Conservation (phyloP, 2,329 filamentous ascomycete species). For the Phialophora chinensis region DNA sequence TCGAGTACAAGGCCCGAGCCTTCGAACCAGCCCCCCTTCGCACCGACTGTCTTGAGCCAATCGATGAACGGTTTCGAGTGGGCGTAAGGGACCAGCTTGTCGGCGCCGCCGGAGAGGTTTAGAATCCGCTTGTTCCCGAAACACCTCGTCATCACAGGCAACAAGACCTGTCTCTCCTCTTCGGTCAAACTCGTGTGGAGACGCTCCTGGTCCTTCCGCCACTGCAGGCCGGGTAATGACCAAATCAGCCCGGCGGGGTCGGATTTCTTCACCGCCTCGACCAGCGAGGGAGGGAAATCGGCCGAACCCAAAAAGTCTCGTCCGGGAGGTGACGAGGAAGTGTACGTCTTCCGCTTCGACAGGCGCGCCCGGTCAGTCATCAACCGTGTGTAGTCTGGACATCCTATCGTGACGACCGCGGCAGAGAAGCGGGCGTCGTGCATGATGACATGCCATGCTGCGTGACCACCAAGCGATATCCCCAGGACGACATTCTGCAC, state of each 20-base stretch:
- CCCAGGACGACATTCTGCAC: slow-evolving; percentile 76
- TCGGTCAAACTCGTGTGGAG: slow-evolving; percentile 48
- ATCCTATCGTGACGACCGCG: slow-evolving; percentile 81
- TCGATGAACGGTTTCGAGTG: slow-evolving; percentile 62
- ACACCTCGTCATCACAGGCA: slow-evolving; percentile 50
- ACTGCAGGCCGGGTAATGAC: slow-evolving; percentile 33
- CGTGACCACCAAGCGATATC: slow-evolving; percentile 84
- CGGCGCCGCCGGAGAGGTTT: slow-evolving; percentile 59
- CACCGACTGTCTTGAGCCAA: slow-evolving; percentile 59
- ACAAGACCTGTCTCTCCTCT: slow-evolving; percentile 51
- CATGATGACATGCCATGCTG: slow-evolving; percentile 82
- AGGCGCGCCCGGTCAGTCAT: slow-evolving; percentile 78
- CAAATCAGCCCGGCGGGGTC: slow-evolving; percentile 78
- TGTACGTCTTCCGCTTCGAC: slow-evolving; percentile 68
- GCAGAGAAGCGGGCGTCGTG: slow-evolving; percentile 79
- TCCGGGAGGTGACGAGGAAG: slow-evolving; percentile 61
- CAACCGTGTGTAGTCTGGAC: slow-evolving; percentile 82
- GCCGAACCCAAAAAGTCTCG: slow-evolving; percentile 73
- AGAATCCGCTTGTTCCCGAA: slow-evolving; percentile 61
- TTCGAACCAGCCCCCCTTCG: slow-evolving; percentile 54
- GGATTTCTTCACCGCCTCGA: slow-evolving; percentile 65
- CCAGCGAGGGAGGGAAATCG: slow-evolving; percentile 75
- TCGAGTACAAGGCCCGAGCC: slow-evolving; percentile 60
- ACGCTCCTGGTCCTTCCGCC: slow-evolving; percentile 41
- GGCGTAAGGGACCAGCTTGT: slow-evolving; percentile 67